Evolutionary conservation across 495 filamentous ascomycete species (phyloP).

Genomic region (Hyaloscypha hepaticicola): DNA sequence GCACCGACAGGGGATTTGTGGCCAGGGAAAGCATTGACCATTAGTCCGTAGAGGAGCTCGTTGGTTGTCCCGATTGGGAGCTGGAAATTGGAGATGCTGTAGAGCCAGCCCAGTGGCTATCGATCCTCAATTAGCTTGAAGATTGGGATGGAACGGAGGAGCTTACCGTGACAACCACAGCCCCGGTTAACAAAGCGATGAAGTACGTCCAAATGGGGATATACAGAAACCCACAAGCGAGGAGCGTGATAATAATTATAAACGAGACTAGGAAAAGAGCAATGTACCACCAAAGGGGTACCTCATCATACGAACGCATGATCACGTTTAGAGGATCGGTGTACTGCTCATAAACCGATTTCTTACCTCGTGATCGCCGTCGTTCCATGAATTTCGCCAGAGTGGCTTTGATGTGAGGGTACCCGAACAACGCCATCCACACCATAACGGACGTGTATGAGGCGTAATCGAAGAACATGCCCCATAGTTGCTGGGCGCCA

Average conservation of each 20-base stretch:
- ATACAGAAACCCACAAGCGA: conserved; percentile 48
- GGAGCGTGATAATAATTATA: conserved; percentile 45
- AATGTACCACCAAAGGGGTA: conserved; percentile 56
- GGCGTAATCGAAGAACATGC: conserved; percentile 57
- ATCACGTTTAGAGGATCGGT: conserved; percentile 55
- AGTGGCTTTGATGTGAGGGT: conserved; percentile 42
- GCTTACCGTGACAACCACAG: conserved; percentile 43
- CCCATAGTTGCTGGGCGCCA: conserved; percentile 52
- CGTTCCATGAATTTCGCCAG: conserved; percentile 40
- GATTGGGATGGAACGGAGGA: not conserved
- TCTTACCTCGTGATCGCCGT: conserved; percentile 29
- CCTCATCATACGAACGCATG: conserved; percentile 53
- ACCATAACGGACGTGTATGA: conserved; percentile 54
- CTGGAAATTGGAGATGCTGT: conserved; percentile 55
- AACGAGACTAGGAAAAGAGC: conserved; percentile 47
- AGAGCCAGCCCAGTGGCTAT: conserved; percentile 54
- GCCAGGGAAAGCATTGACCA: conserved; percentile 48
- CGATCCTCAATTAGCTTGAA: not conserved
- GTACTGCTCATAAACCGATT: conserved; percentile 52
- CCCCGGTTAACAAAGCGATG: conserved; percentile 49
- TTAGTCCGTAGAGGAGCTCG: conserved; percentile 55
- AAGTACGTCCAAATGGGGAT: conserved; percentile 59
- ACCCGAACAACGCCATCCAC: conserved; percentile 57
- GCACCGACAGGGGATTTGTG: conserved; percentile 54
- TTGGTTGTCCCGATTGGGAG: conserved; percentile 54